Percentiles rank a stretch among this genome's conserved stretches.
These are phyloP conservation scores for Oxytropis ochrocephala DNA, from an alignment of 306 rosid genomes.

Conservation along the genomic window DNA sequence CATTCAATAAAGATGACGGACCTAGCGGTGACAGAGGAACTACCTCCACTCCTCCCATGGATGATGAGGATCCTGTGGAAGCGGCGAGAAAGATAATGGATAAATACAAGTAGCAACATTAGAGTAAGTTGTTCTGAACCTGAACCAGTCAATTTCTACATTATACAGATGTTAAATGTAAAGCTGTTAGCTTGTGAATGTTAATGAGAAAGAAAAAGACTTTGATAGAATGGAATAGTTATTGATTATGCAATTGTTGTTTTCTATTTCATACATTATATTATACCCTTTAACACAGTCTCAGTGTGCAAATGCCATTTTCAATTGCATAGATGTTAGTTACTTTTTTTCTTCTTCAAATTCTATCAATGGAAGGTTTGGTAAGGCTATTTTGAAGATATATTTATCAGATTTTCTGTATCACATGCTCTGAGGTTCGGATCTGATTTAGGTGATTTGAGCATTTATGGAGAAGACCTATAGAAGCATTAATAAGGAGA, in stretches of 20 bases:
- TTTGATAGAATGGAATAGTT: not conserved
- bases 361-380: not conserved
- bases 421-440: too few relatives aligned
- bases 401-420: too few relatives aligned
- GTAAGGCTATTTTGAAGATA: not conserved
- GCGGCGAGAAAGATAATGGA: slow-evolving; percentile 94
- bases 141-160: slow-evolving; percentile 13
- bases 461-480: too few relatives aligned
- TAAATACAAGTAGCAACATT: slow-evolving; percentile 63
- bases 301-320: slow-evolving; percentile 12
- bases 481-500: too few relatives aligned
- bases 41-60: slow-evolving; percentile 31
- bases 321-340: not conserved
- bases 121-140: slow-evolving; percentile 19
- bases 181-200: slow-evolving; percentile 6
- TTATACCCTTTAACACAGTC: not conserved
- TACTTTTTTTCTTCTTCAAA: not conserved
- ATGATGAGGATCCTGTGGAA: slow-evolving; percentile 78
- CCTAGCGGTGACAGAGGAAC: slow-evolving; percentile 37
- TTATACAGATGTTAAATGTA: slow-evolving; percentile 11
- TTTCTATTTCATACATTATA: not conserved
- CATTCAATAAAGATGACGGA: slow-evolving; percentile 76
- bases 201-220: not conserved
- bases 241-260: not conserved
- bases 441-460: too few relatives aligned